Percentiles rank a stretch among this genome's conserved stretches.
These are phyloP conservation scores for Colletotrichum tamarilloi DNA, from an alignment of 2,329 filamentous ascomycete species.

Conservation along the genomic window DNA sequence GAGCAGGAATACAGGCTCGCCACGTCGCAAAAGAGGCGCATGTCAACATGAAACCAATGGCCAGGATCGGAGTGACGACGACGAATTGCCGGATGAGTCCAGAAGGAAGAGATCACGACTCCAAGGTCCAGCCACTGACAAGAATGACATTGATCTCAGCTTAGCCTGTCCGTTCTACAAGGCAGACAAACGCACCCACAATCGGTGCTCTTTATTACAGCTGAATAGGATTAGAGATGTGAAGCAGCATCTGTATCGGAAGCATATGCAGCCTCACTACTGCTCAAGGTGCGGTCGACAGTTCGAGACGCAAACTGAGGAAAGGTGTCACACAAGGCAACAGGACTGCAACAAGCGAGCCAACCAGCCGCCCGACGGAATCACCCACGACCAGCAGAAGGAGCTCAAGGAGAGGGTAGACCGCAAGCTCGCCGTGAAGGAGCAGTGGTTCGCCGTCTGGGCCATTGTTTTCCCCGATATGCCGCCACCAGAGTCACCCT, in stretches of 20 bases:
- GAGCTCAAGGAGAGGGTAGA: neutral
- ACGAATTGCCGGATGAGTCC: neutral
- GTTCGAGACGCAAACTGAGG: neutral
- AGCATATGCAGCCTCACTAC: neutral
- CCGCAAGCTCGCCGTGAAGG: neutral
- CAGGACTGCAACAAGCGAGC: neutral
- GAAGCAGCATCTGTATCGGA: conserved; percentile 2
- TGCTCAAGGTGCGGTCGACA: neutral
- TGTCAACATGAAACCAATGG: too few relatives aligned
- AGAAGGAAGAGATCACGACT: neutral
- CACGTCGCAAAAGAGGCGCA: too few relatives aligned
- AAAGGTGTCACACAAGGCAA: neutral
- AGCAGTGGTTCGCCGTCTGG: conserved; percentile 7
- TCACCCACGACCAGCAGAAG: neutral
- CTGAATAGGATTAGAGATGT: neutral
- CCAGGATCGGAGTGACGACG: neutral
- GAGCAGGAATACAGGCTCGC: too few relatives aligned
- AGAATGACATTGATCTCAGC: neutral
- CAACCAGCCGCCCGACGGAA: neutral
- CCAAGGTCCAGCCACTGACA: neutral
- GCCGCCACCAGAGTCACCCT: neutral
- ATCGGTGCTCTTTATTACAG: neutral
- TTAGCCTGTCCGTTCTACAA: conserved; percentile 9
- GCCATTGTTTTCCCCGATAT: neutral
- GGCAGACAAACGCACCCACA: neutral